Percentiles rank a stretch among this genome's conserved stretches.
These are phyloP conservation scores for Linum trigynum DNA, from an alignment of 345 rosid genomes.

Conservation along the genomic window DNA sequence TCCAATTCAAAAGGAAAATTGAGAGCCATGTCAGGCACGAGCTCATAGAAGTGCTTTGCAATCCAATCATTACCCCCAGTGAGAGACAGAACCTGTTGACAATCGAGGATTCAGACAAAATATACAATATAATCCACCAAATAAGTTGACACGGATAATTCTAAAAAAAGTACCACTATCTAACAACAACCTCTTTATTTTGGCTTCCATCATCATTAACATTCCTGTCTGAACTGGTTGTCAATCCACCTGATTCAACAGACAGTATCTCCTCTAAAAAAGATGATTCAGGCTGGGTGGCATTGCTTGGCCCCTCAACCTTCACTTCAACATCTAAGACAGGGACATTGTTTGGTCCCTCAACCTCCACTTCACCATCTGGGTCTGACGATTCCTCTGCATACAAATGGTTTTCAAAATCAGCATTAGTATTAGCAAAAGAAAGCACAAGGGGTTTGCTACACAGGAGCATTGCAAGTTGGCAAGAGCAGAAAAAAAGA, in stretches of 20 bases:
- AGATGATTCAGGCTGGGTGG: constrained; percentile 33
- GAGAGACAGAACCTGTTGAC: constrained; percentile 67
- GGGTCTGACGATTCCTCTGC: constrained; percentile 41
- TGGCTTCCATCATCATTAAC: constrained; percentile 27
- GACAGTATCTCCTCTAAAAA: constrained; percentile 75
- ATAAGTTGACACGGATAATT: neutral
- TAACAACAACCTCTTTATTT: constrained; percentile 46
- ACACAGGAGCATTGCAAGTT: neutral
- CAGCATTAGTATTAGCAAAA: constrained; percentile 7
- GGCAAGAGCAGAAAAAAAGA: neutral
- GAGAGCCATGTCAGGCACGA: constrained; percentile 87
- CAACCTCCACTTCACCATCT: constrained; percentile 29
- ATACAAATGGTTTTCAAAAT: constrained; percentile 30
- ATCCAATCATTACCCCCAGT: constrained; percentile 59
- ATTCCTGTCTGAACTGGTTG: constrained; percentile 27
- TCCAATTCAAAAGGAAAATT: constrained; percentile 89
- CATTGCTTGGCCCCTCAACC: constrained; percentile 20
- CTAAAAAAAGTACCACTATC: neutral
- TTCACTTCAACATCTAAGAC: neutral
- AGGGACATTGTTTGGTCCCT: constrained; percentile 13
- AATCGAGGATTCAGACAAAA: constrained; percentile 3
- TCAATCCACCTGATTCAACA: constrained; percentile 34
- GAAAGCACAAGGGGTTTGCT: neutral
- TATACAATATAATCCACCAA: neutral
- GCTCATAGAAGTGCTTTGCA: constrained; percentile 61